Percentiles rank a stretch among this genome's conserved stretches.
These are phyloP conservation scores for Pseudozyma tsukubaensis DNA, from an alignment of 1,284 basidiomycete genomes.

Conservation along the genomic window DNA sequence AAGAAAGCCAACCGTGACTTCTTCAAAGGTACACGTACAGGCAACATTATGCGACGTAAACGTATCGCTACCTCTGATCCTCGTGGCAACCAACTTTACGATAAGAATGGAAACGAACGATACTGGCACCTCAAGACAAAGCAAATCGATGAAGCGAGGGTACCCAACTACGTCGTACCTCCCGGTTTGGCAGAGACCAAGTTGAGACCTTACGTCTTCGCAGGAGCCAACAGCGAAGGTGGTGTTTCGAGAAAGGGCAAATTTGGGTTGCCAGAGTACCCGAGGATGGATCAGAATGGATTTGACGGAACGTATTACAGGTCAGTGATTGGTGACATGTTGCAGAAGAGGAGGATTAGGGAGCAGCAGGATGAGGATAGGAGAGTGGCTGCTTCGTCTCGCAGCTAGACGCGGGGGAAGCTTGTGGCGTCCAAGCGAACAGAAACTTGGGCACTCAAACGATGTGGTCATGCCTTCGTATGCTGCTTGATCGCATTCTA, in stretches of 20 bases:
- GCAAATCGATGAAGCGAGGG: constrained; percentile 59
- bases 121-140: constrained; percentile 63
- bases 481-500: no score
- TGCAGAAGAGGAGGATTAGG: constrained; percentile 43
- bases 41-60: constrained; percentile 65
- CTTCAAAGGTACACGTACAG: constrained; percentile 67
- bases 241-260: constrained; percentile 50
- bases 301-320: constrained; percentile 63
- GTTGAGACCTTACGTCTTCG: constrained; percentile 63
- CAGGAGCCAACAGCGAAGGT: constrained; percentile 47
- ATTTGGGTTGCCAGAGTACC: constrained; percentile 58
- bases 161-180: constrained; percentile 64
- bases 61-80: constrained; percentile 62
- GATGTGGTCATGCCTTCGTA: background rate
- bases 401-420: background rate
- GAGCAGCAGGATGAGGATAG: constrained; percentile 46
- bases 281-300: constrained; percentile 55
- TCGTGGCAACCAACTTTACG: constrained; percentile 57
- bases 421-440: background rate
- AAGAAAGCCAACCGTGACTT: constrained; percentile 68
- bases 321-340: constrained; percentile 55
- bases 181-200: constrained; percentile 63
- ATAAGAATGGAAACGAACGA: constrained; percentile 46
- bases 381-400: constrained; percentile 16
- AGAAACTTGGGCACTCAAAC: constrained; percentile 6